Evolutionary conservation across 371 early-diverging fungal genomes (phyloP).

Genomic region (Haplosporangium sp.): DNA sequence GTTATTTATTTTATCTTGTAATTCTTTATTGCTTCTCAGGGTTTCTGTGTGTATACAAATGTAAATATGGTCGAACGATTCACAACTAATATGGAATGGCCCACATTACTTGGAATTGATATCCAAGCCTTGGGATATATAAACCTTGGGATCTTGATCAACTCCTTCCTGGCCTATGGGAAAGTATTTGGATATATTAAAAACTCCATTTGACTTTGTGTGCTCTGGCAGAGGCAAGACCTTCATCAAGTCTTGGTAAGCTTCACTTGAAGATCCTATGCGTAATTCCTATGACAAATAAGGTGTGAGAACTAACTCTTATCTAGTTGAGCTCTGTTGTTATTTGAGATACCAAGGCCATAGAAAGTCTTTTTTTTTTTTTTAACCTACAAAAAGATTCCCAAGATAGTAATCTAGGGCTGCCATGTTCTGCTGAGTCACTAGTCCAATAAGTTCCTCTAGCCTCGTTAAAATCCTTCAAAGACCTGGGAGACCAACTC

Average conservation of each 20-base stretch:
- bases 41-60: constrained; percentile 68
- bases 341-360: no score
- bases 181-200: constrained; percentile 73
- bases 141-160: constrained; percentile 83
- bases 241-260: constrained; percentile 63
- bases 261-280: constrained; percentile 60
- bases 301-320: neutral
- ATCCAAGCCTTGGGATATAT: constrained; percentile 63
- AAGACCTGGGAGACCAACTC: constrained; percentile 60
- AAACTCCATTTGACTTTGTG: constrained; percentile 63
- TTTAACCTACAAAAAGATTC: neutral
- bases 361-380: neutral
- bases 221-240: constrained; percentile 72
- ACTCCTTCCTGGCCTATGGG: constrained; percentile 61
- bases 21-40: neutral
- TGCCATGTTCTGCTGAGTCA: constrained; percentile 48
- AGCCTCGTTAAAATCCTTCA: constrained; percentile 56
- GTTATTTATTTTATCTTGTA: neutral
- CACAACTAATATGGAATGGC: constrained; percentile 78
- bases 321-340: no score
- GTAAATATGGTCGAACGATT: constrained; percentile 83
- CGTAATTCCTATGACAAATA: constrained; percentile 73
- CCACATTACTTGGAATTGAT: constrained; percentile 59
- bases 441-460: constrained; percentile 57
- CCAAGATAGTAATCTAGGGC: neutral